These are phyloP conservation scores for Nepenthes gracilis DNA, from an alignment of 148 eudicot genomes.

Conservation along the genomic window DNA sequence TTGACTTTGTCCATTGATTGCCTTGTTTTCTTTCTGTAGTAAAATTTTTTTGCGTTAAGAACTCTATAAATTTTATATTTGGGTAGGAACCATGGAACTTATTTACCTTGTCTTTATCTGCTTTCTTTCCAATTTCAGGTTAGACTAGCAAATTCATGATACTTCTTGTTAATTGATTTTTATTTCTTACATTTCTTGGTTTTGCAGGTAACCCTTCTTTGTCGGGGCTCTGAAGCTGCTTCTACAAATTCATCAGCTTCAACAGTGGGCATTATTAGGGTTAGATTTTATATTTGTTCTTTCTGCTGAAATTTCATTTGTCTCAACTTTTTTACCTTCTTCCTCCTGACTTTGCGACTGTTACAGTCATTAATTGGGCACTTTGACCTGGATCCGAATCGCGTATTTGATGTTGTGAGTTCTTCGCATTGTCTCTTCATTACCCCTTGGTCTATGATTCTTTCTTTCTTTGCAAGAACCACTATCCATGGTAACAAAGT, in stretches of 20 bases:
- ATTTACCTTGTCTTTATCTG: too few relatives aligned
- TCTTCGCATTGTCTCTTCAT: constrained; percentile 1
- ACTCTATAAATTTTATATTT: too few relatives aligned
- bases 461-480: too few relatives aligned
- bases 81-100: too few relatives aligned
- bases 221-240: constrained; percentile 63
- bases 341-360: constrained; percentile 3
- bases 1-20: too few relatives aligned
- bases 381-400: constrained; percentile 97
- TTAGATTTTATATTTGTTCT: constrained; percentile 16
- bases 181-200: constrained; percentile 3
- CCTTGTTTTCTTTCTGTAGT: too few relatives aligned
- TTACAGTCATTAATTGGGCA: constrained; percentile 97
- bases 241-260: constrained; percentile 54
- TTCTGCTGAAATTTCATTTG: neutral
- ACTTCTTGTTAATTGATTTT: neutral
- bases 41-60: too few relatives aligned
- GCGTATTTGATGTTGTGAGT: constrained; percentile 98
- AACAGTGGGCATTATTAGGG: constrained; percentile 89
- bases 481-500: too few relatives aligned
- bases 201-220: constrained; percentile 89
- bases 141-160: neutral
- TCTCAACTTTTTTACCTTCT: constrained; percentile 1
- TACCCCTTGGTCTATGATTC: neutral
- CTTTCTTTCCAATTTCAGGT: too few relatives aligned